Percentiles rank a stretch among this genome's conserved stretches.
Evolutionary conservation across 768 basidiomycete genomes (phyloP).

Genomic region (Xerocomellus amylosporus): DNA sequence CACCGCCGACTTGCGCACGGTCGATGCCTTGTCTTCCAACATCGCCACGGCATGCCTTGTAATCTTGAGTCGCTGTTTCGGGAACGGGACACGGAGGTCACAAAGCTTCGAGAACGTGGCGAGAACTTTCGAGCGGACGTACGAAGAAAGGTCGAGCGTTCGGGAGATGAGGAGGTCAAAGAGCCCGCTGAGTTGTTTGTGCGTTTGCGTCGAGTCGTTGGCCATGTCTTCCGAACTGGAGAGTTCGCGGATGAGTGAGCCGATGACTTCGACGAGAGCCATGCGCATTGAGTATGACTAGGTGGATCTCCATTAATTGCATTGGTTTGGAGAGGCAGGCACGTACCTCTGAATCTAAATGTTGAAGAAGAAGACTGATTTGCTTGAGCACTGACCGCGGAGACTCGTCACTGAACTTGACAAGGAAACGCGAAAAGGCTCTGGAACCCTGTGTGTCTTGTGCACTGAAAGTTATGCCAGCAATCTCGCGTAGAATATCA

Average conservation of each 20-base stretch:
- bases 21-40: conserved; percentile 86
- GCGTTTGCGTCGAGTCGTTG: conserved; percentile 41
- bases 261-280: conserved; percentile 89
- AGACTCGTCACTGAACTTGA: conserved; percentile 73
- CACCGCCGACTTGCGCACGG: conserved; percentile 83
- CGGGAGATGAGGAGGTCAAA: conserved; percentile 85
- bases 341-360: conserved; percentile 88
- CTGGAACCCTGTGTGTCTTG: conserved; percentile 87
- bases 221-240: conserved; percentile 50
- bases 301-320: neutral
- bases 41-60: conserved; percentile 74
- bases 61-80: conserved; percentile 76
- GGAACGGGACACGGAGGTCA: conserved; percentile 76
- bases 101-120: conserved; percentile 72
- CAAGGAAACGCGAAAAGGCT: conserved; percentile 80
- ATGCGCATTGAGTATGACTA: conserved; percentile 97
- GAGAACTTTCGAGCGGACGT: conserved; percentile 89
- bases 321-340: neutral
- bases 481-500: conserved; percentile 87
- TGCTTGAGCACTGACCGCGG: conserved; percentile 86
- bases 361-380: conserved; percentile 76
- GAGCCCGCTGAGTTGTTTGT: conserved; percentile 76
- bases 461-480: conserved; percentile 68
- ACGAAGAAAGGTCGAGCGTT: conserved; percentile 84
- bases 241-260: conserved; percentile 79